A percentile compares a stretch with the other conserved stretches of the same genome.
These are phyloP conservation scores for Phialemonium atrogriseum DNA, from an alignment of 2,329 filamentous ascomycete genomes.

Conservation along the genomic window DNA sequence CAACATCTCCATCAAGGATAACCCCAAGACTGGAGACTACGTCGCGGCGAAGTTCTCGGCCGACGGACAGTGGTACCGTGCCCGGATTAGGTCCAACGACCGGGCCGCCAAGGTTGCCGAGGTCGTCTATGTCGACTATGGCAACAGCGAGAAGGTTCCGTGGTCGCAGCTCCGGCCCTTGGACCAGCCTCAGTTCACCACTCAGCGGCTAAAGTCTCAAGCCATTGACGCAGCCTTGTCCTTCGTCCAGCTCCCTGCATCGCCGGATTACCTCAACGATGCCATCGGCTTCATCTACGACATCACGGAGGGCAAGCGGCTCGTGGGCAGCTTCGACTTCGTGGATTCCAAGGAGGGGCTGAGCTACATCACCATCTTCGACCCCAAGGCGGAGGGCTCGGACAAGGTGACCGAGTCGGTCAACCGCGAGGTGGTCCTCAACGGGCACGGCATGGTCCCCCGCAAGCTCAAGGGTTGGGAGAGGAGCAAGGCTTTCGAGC, in stretches of 20 bases:
- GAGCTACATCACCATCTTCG: conserved; percentile 81
- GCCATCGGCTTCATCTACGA: conserved; percentile 68
- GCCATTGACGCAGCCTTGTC: conserved; percentile 81
- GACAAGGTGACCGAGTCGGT: conserved; percentile 56
- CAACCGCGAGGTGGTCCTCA: conserved; percentile 78
- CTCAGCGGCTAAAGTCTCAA: conserved; percentile 77
- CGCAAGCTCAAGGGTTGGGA: conserved; percentile 91
- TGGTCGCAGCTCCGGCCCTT: conserved; percentile 82
- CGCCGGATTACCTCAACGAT: conserved; percentile 75
- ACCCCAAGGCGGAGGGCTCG: conserved; percentile 53
- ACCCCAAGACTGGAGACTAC: conserved; percentile 84
- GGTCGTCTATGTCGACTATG: conserved; percentile 92
- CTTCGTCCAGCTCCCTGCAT: conserved; percentile 79
- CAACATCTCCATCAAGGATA: conserved; percentile 60
- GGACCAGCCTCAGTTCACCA: conserved; percentile 67
- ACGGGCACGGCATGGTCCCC: conserved; percentile 85
- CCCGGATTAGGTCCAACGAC: conserved; percentile 84
- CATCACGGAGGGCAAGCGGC: conserved; percentile 62
- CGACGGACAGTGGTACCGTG: conserved; percentile 92
- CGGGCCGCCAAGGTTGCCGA: conserved; percentile 82
- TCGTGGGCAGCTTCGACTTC: conserved; percentile 88
- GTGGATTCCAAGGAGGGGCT: conserved; percentile 70
- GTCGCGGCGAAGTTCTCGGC: conserved; percentile 86
- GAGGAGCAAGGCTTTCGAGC: conserved; percentile 57
- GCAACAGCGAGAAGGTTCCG: conserved; percentile 81